Evolutionary conservation across 164 flowering plant genomes (phyloP), one percentile per base, ranked within the genome.

Genomic region (Aristolochia fimbriata): DNA sequence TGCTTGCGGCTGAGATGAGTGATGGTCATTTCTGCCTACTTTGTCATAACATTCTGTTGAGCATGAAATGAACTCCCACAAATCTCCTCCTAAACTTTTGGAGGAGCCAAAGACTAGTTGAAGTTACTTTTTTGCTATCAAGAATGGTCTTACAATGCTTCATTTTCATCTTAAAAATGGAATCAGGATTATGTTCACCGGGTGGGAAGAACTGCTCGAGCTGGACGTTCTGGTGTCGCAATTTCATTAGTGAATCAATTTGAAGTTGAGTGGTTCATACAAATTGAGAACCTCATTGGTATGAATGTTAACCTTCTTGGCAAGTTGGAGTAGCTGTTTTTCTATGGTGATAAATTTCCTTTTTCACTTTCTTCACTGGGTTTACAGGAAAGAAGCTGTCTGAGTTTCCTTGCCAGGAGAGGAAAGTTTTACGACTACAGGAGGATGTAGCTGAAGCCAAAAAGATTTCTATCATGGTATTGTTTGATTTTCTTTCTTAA

Each of bases 201-300:
- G 47, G 98, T 93, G 17, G 98, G 98, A 58, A 83, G 98, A 80
- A 93, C 98, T 51, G 98, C 98, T 67, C 87, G 98, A 67, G 98
- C 98, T 8, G 97, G 96, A 27, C 73, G 97, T 58, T 83, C 96
- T 51, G 98, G 98, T 27, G 75, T 87, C 60, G 97, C 96, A 14
- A 83, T 93, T 65, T 93, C 97, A 15, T 68, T 93, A n/a, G 90
- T 86, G 20, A 83, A 82, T 76, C 97, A 93, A 64, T 93, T 84
- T 59, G 94, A 90, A 70, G 23, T 90, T 69, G 96, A 82, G 73
- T 86, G 91, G 94, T 90, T 79, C 73, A 1, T 79, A 13, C 94
- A 81, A 68, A 90, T 93, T 69, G 98, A 93, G 71, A 83, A 74
- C 52, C 83, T 86, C 57, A 80, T 86, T 55, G 85, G 90, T 86